phyloP scores from a whole-genome alignment of 2,329 filamentous ascomycete genomes.

The Fusarium austroafricanum region DNA sequence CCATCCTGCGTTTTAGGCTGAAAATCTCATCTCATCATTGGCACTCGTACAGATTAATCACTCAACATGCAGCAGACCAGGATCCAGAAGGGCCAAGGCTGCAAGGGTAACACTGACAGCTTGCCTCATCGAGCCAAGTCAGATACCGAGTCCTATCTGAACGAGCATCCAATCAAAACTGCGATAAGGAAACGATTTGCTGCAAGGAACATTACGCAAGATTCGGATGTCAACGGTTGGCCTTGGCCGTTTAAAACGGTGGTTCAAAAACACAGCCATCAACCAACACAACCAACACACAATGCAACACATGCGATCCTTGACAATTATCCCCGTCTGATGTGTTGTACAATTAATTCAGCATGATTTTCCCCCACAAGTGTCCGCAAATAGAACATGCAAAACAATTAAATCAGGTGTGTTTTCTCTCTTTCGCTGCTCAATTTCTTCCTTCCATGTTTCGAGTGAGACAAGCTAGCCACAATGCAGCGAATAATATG shows the following conservation, averaged over 20 bases:
- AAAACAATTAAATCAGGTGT: background rate
- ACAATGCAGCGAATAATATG: constrained; percentile 10
- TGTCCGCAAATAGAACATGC: background rate
- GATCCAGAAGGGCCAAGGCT: background rate
- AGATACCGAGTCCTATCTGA: constrained; percentile 4
- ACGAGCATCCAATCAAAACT: constrained; percentile 11
- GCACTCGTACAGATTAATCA: constrained; percentile 7
- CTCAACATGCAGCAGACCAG: constrained; percentile 9
- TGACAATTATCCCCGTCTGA: background rate
- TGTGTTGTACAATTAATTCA: background rate
- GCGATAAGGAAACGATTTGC: constrained; percentile 1
- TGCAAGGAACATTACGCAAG: constrained; percentile 28
- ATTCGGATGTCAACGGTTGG: constrained; percentile 13
- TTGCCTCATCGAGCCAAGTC: constrained; percentile 20
- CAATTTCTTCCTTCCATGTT: background rate
- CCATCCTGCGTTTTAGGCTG: constrained; percentile 5
- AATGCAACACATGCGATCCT: constrained; percentile 2
- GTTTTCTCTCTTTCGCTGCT: background rate
- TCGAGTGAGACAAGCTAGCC: background rate
- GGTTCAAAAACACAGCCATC: background rate
- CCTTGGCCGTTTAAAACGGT: constrained; percentile 18
- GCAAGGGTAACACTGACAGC: constrained; percentile 11
- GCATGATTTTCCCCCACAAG: background rate
- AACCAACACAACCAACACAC: background rate
- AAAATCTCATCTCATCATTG: background rate